Evolutionary conservation across 805 yeast species (phyloP).

Genomic region (Pichia scutulata): DNA sequence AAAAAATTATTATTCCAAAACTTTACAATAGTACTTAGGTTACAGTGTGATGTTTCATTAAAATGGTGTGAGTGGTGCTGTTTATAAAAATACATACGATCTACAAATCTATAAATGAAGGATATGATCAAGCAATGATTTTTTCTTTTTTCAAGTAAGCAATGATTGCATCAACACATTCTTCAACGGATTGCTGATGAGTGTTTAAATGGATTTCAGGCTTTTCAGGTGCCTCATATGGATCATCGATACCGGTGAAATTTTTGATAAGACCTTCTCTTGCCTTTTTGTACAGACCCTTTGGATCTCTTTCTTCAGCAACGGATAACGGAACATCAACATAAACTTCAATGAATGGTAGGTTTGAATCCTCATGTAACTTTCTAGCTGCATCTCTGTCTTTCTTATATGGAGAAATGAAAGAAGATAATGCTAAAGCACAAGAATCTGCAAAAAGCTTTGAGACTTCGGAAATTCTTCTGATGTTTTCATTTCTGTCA

Average conservation of each 20-base stretch:
- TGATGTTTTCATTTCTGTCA: constrained; percentile 90
- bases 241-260: constrained; percentile 93
- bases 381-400: constrained; percentile 85
- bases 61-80: not conserved
- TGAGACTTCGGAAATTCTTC: constrained; percentile 92
- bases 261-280: constrained; percentile 91
- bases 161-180: constrained; percentile 66
- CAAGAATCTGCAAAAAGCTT: constrained; percentile 93
- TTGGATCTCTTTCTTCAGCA: constrained; percentile 96
- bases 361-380: constrained; percentile 62
- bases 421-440: constrained; percentile 77
- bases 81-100: not conserved
- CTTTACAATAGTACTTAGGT: no score
- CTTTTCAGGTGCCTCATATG: constrained; percentile 83
- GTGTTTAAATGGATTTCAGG: constrained; percentile 82
- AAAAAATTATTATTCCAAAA: no score
- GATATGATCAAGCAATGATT: constrained; percentile 4
- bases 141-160: constrained; percentile 42
- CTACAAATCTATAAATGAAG: not conserved
- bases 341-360: constrained; percentile 85
- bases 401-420: constrained; percentile 81
- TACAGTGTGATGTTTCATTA: no score
- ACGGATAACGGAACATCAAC: constrained; percentile 91
- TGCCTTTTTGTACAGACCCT: constrained; percentile 94
- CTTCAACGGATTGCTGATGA: constrained; percentile 64